A percentile compares a stretch with the other conserved stretches of the same genome.
phyloP scores from a whole-genome alignment of 495 filamentous ascomycete species.

The Darksidea phi region DNA sequence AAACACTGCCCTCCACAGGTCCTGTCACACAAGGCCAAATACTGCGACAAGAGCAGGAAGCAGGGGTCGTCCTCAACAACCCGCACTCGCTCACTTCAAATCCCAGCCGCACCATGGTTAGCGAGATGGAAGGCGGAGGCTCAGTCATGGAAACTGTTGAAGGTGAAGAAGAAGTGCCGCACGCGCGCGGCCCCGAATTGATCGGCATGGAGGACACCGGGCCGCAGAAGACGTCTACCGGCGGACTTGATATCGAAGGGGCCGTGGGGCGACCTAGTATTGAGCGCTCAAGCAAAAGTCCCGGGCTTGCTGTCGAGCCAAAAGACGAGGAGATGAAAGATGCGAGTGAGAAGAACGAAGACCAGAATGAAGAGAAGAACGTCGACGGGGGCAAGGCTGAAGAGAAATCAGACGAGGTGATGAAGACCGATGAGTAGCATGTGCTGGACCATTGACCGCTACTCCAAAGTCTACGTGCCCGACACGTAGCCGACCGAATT shows the following conservation, averaged over 20 bases:
- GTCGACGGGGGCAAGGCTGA: constrained; percentile 1
- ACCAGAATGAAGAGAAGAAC: neutral
- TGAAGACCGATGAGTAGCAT: constrained; percentile 14
- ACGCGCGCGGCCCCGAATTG: constrained; percentile 76
- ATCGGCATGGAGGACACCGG: constrained; percentile 87
- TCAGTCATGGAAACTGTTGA: constrained; percentile 44
- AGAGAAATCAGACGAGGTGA: constrained; percentile 14
- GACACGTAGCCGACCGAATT: no score
- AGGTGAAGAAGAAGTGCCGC: constrained; percentile 65
- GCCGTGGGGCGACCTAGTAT: constrained; percentile 40
- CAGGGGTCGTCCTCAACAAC: constrained; percentile 60
- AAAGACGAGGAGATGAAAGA: neutral
- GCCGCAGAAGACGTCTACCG: constrained; percentile 54
- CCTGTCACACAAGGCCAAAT: constrained; percentile 75
- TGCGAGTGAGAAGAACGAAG: neutral
- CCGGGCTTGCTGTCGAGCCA: neutral
- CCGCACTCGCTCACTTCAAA: constrained; percentile 39
- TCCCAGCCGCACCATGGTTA: constrained; percentile 33
- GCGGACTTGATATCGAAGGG: constrained; percentile 44
- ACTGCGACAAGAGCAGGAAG: constrained; percentile 73
- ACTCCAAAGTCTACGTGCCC: no score
- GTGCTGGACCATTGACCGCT: no score
- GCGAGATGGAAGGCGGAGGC: constrained; percentile 30
- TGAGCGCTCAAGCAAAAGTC: constrained; percentile 20
- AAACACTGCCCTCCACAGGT: constrained; percentile 45